Conservation (phyloP, 2,329 filamentous ascomycete genomes). For the Ceratocystis huliohia region DNA sequence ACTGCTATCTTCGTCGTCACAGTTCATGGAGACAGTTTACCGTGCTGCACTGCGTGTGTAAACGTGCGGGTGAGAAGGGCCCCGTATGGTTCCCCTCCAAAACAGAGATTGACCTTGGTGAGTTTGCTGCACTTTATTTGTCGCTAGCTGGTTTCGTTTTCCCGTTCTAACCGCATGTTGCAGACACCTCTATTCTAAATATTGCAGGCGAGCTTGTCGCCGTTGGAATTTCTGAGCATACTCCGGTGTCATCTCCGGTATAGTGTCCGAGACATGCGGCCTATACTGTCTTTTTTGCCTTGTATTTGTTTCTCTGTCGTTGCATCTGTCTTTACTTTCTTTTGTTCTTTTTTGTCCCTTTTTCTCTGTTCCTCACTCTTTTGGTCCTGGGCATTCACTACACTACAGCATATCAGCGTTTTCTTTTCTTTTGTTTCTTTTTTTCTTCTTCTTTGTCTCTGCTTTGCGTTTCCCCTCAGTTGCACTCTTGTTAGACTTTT, state of each 20-base stretch:
- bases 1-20: slow-evolving; percentile 17
- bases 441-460: not conserved
- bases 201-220: slow-evolving; percentile 13
- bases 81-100: slow-evolving; percentile 20
- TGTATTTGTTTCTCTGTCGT: not conserved
- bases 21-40: slow-evolving; percentile 18
- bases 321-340: not conserved
- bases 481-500: slow-evolving; percentile 1
- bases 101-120: slow-evolving; percentile 20
- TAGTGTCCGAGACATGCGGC: not conserved
- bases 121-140: not conserved
- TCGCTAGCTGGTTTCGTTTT: not conserved
- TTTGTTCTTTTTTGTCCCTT: not conserved
- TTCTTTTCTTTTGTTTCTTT: not conserved
- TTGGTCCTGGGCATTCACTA: not conserved
- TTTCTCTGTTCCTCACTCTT: not conserved
- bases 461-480: not conserved
- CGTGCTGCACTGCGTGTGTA: slow-evolving; percentile 19
- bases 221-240: slow-evolving; percentile 7
- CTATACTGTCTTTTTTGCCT: not conserved
- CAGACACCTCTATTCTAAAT: slow-evolving; percentile 17
- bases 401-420: slow-evolving; percentile 4
- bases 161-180: not conserved
- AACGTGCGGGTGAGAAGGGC: slow-evolving; percentile 13
- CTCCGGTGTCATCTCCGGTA: slow-evolving; percentile 9